These are phyloP conservation scores for Fragilaria radians DNA, from an alignment of 108 stramenopile genomes.

Conservation along the genomic window DNA sequence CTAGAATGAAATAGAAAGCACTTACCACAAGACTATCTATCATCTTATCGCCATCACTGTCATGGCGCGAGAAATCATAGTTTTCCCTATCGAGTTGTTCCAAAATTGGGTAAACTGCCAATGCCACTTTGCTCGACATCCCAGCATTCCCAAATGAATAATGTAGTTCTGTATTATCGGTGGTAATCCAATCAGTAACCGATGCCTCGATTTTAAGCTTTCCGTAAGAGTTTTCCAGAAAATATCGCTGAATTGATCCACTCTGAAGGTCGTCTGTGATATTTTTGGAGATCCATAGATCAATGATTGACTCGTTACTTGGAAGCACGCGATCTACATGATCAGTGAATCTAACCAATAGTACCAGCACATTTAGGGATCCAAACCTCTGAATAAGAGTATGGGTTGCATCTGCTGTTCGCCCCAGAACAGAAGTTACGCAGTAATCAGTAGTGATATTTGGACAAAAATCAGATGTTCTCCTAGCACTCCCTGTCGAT, in stretches of 20 bases:
- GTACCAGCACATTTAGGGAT: background rate
- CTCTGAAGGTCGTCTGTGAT: background rate
- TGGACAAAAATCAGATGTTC: background rate
- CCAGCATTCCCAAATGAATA: slow-evolving; percentile 15
- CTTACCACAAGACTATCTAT: slow-evolving; percentile 8
- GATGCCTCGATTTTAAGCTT: slow-evolving; percentile 6
- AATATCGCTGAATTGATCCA: background rate
- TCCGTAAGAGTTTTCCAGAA: slow-evolving; percentile 12
- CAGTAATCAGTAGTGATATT: background rate
- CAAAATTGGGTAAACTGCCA: background rate
- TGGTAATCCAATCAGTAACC: slow-evolving; percentile 16
- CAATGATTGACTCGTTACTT: slow-evolving; percentile 21
- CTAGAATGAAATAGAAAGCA: background rate
- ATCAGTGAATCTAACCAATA: slow-evolving; percentile 5
- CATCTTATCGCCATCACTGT: slow-evolving; percentile 3
- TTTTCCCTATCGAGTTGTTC: slow-evolving; percentile 3
- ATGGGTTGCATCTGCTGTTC: background rate
- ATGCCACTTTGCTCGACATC: background rate
- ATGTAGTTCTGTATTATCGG: slow-evolving; percentile 8
- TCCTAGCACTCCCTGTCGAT: background rate
- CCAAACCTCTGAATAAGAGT: background rate
- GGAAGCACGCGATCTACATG: slow-evolving; percentile 15
- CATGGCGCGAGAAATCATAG: slow-evolving; percentile 3
- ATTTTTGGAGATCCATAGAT: slow-evolving; percentile 18
- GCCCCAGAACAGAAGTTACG: background rate